These are phyloP conservation scores for Thermothelomyces thermophilus DNA, from an alignment of 2,329 filamentous ascomycete genomes.

Conservation along the genomic window DNA sequence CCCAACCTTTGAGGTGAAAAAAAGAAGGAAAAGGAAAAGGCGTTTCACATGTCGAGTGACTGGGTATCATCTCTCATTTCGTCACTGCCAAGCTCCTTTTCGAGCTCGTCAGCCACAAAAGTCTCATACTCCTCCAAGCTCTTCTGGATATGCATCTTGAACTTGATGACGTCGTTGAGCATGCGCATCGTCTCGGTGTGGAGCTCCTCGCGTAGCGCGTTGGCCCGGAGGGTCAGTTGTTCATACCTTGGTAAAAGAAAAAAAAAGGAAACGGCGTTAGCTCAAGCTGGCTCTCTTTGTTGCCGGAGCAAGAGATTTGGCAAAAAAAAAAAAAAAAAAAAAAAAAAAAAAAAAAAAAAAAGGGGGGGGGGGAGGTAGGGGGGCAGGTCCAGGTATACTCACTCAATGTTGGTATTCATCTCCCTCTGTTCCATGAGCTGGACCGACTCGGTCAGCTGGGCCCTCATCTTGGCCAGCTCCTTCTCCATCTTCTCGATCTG, in stretches of 20 bases:
- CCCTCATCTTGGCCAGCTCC: slow-evolving; percentile 88
- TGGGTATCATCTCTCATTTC: slow-evolving; percentile 47
- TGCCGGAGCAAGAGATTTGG: too few species aligned
- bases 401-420: slow-evolving; percentile 96
- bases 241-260: slow-evolving; percentile 86
- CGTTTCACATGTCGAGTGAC: slow-evolving; percentile 37
- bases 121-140: slow-evolving; percentile 88
- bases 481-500: slow-evolving; percentile 99
- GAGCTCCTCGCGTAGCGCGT: slow-evolving; percentile 86
- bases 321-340: too few species aligned
- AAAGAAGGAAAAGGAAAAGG: not conserved
- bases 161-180: slow-evolving; percentile 94
- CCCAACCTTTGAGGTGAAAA: not conserved
- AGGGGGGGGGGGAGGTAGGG: not conserved
- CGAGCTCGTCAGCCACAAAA: slow-evolving; percentile 90
- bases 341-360: too few species aligned
- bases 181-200: slow-evolving; percentile 95
- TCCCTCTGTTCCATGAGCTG: slow-evolving; percentile 90
- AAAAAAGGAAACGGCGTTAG: slow-evolving; percentile 9
- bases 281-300: too few species aligned
- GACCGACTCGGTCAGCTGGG: slow-evolving; percentile 74
- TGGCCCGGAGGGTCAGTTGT: slow-evolving; percentile 78
- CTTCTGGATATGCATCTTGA: slow-evolving; percentile 96
- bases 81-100: slow-evolving; percentile 68
- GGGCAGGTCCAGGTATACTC: slow-evolving; percentile 32